Percentiles rank a stretch among this genome's conserved stretches.
Evolutionary conservation across 352 stramenopile genomes (phyloP).

Genomic region (Globisporangium apiculatum): DNA sequence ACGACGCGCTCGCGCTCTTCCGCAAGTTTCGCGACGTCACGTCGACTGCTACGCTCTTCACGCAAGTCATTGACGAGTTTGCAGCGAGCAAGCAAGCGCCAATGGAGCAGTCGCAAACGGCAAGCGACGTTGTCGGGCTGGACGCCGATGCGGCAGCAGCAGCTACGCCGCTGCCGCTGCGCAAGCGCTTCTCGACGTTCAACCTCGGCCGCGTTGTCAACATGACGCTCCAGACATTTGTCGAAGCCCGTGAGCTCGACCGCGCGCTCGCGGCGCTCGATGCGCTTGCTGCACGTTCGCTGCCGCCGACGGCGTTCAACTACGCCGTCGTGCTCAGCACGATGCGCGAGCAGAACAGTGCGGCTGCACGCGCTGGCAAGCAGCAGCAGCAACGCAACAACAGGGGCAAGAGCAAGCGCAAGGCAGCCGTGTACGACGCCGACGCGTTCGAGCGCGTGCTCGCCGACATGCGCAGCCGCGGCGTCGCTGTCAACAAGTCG

Average conservation of each 20-base stretch:
- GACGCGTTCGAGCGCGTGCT: conserved; percentile 31
- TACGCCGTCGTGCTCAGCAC: conserved; percentile 40
- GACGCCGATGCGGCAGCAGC: neutral
- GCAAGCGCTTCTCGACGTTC: conserved; percentile 25
- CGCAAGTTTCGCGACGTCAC: conserved; percentile 39
- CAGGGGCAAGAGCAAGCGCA: neutral
- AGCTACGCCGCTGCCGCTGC: neutral
- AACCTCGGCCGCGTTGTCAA: conserved; percentile 48
- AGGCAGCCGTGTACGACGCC: conserved; percentile 24
- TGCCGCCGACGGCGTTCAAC: conserved; percentile 26
- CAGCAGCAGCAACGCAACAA: conserved; percentile 15
- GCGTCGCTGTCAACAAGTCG: conserved; percentile 30
- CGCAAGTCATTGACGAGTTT: conserved; percentile 39
- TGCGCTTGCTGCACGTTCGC: conserved; percentile 20
- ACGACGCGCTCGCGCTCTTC: conserved; percentile 38
- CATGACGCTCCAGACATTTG: conserved; percentile 32
- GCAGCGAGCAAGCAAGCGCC: conserved; percentile 16
- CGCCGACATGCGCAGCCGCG: conserved; percentile 29
- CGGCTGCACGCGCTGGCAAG: conserved; percentile 10
- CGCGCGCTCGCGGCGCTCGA: conserved; percentile 30
- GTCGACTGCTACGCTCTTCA: conserved; percentile 27
- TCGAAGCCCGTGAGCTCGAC: conserved; percentile 31
- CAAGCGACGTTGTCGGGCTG: neutral
- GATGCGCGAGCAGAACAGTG: conserved; percentile 33
- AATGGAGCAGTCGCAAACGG: conserved; percentile 1